Percentiles rank a stretch among this genome's conserved stretches.
Conservation (phyloP, 2,329 filamentous ascomycete genomes). For the Pseudogymnoascus sp. region DNA sequence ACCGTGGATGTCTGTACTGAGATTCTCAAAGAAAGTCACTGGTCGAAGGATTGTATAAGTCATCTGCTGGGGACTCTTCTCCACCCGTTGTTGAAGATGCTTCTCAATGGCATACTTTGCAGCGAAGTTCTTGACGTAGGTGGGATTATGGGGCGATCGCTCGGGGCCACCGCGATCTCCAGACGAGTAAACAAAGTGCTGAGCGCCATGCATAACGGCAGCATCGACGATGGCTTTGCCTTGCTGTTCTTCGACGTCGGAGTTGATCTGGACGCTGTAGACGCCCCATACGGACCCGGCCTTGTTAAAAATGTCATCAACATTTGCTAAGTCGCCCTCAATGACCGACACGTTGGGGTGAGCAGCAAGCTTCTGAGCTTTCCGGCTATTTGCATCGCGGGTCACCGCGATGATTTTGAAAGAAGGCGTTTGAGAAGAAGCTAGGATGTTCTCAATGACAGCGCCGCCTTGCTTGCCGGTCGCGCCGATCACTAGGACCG, state of each 20-base stretch:
- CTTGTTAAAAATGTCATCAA: conserved; percentile 41
- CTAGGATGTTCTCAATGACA: conserved; percentile 21
- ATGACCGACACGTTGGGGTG: conserved; percentile 46
- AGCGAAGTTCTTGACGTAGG: conserved; percentile 52
- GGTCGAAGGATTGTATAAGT: conserved; percentile 49
- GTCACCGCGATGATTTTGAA: conserved; percentile 44
- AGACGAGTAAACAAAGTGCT: conserved; percentile 54
- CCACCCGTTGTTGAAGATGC: conserved; percentile 42
- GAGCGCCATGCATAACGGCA: conserved; percentile 45
- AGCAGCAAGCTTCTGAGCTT: conserved; percentile 41
- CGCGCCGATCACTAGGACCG: conserved; percentile 23
- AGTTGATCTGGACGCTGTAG: conserved; percentile 47
- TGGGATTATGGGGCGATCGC: conserved; percentile 42
- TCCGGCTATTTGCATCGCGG: conserved; percentile 44
- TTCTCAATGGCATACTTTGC: conserved; percentile 54
- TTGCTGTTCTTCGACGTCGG: conserved; percentile 41
- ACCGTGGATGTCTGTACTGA: conserved; percentile 4
- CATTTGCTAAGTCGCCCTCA: conserved; percentile 49
- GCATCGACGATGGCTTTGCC: conserved; percentile 51
- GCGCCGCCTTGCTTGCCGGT: conserved; percentile 28
- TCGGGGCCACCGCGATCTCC: conserved; percentile 51
- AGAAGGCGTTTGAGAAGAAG: conserved; percentile 8
- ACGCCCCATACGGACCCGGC: conserved; percentile 49
- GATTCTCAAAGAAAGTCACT: conserved; percentile 46
- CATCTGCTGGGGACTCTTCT: conserved; percentile 33